Base-by-base conservation (phyloP, 495 filamentous ascomycete species). In the Polyplosphaeria fusca region DNA sequence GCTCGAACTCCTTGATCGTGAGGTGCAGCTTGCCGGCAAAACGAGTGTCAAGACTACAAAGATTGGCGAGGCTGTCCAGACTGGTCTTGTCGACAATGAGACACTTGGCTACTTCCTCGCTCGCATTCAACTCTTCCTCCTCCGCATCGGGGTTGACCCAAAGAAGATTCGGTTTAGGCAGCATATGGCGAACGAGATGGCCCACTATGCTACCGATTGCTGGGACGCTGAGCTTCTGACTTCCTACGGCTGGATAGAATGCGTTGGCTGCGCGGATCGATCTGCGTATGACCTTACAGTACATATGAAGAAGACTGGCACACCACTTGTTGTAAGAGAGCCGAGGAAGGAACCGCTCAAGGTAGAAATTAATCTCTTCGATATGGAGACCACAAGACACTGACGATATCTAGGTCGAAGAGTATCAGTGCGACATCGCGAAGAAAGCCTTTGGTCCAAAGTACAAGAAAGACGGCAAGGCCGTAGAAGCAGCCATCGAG, bases 71-170 rank as follows among this genome's bases (percentile, higher is more conserved):
- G 87, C 87, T 24, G 87, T 92, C 24, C 74, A 81, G 68, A 75
- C 73, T 19, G 77, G 79, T 7, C 64, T 87, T 16, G 85, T 92
- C 9, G 86, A 92, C 68, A 92, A 89, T 71, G 87, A 92, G 74
- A 90, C 87, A 1, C 77, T 92, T n/a, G 88, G 87, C 42, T 92
- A 92, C 74, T 92, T 92, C 76, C 76, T 92, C 28, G 88, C 82
- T 41, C 80, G 87, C 41, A 90, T 91, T 55, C 83, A 86, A 52
- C 74, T 80, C 19, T 92, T 91, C 79, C 74, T 92, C 32, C 60
- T 79, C 49, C 83, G 80, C 68, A 72, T 92, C 38, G 88, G 88
- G 60, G 73, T 86, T 11, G 86, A 92, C 65, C 71, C 73, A 61
- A 74, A 67, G 44, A 90, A 90, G 74, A 75, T 92, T 30, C 86